A percentile compares a stretch with the other conserved stretches of the same genome.
Conservation (phyloP, 2,329 filamentous ascomycete genomes). For the Coniochaeta prunicola region DNA sequence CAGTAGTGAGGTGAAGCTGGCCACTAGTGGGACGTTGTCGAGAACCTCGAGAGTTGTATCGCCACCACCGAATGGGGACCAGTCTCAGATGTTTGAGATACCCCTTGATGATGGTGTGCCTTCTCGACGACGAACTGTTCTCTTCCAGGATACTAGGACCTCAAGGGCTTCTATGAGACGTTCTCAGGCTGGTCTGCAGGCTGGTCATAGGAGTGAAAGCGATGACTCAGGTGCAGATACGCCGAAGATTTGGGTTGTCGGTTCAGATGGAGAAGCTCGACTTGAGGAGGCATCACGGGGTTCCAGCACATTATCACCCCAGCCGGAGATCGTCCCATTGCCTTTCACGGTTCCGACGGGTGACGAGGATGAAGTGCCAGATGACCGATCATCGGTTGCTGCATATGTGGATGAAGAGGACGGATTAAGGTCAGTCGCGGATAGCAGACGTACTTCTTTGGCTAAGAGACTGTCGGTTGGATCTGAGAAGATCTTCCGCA, state of each 20-base stretch:
- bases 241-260: slow-evolving; percentile 26
- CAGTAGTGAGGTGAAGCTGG: slow-evolving; percentile 19
- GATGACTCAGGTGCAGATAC: not conserved
- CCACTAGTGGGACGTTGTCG: not conserved
- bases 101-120: not conserved
- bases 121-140: not conserved
- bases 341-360: slow-evolving; percentile 53
- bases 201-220: not conserved
- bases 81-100: not conserved
- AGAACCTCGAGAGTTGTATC: not conserved
- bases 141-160: slow-evolving; percentile 9
- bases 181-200: slow-evolving; percentile 11
- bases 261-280: slow-evolving; percentile 16
- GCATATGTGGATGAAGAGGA: slow-evolving; percentile 59
- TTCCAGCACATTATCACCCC: slow-evolving; percentile 28
- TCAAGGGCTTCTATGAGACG: slow-evolving; percentile 13
- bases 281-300: slow-evolving; percentile 24
- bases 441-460: slow-evolving; percentile 27
- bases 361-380: slow-evolving; percentile 33
- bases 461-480: slow-evolving; percentile 41
- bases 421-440: slow-evolving; percentile 20
- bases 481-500: slow-evolving; percentile 36
- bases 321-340: slow-evolving; percentile 54
- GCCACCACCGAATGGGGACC: not conserved
- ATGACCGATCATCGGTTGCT: slow-evolving; percentile 59